Evolutionary conservation across 352 stramenopile species (phyloP).

Genomic region (Globisporangium takayamanum): DNA sequence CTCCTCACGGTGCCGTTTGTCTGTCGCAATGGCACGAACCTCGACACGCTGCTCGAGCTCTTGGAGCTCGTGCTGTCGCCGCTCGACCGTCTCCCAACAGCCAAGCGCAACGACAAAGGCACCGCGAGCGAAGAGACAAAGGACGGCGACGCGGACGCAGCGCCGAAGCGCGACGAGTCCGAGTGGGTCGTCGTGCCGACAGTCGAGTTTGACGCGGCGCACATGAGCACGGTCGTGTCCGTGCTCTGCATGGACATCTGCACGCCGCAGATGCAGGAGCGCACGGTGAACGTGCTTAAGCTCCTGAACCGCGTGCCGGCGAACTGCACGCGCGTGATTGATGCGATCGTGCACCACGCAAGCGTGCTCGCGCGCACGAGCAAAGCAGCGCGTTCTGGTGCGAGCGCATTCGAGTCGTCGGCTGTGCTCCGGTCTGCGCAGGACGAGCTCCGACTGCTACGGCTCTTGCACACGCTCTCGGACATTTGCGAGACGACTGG

Average conservation of each 20-base stretch:
- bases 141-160: constrained; percentile 15
- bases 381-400: constrained; percentile 7
- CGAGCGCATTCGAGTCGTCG: constrained; percentile 47
- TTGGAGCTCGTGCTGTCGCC: constrained; percentile 88
- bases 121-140: constrained; percentile 6
- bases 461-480: constrained; percentile 93
- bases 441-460: constrained; percentile 93
- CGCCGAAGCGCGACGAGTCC: constrained; percentile 19
- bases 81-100: constrained; percentile 56
- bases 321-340: constrained; percentile 57
- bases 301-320: constrained; percentile 55
- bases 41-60: constrained; percentile 91
- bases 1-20: constrained; percentile 84
- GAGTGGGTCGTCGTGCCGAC: constrained; percentile 72
- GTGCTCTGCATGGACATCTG: constrained; percentile 79
- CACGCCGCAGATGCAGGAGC: constrained; percentile 75
- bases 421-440: constrained; percentile 73
- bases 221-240: constrained; percentile 55
- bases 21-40: constrained; percentile 82
- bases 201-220: constrained; percentile 41
- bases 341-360: constrained; percentile 60
- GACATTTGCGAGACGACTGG: constrained; percentile 68
- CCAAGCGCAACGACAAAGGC: constrained; percentile 15
- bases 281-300: constrained; percentile 74
- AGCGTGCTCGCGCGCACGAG: constrained; percentile 33